These are phyloP conservation scores for Purshia tridentata DNA, from an alignment of 306 rosid species.

Conservation along the genomic window DNA sequence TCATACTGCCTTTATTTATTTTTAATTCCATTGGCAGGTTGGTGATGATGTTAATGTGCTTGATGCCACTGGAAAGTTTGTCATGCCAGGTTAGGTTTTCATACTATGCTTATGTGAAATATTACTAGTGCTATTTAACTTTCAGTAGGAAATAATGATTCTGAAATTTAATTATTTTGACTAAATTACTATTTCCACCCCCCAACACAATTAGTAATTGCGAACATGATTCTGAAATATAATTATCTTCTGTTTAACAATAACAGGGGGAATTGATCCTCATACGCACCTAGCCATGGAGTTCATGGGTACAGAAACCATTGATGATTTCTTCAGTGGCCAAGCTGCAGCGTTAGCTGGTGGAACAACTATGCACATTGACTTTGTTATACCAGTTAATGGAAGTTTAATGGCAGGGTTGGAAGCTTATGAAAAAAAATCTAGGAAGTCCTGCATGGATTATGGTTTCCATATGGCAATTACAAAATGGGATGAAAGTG, in stretches of 20 bases:
- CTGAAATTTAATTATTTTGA: no score
- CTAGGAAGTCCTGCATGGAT: conserved; percentile 84
- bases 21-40: conserved; percentile 48
- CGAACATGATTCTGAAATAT: conserved; percentile 15
- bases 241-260: conserved; percentile 26
- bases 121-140: background rate
- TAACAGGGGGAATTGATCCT: conserved; percentile 96
- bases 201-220: background rate
- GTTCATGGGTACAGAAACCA: conserved; percentile 59
- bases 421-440: conserved; percentile 75
- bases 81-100: conserved; percentile 81
- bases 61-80: conserved; percentile 91
- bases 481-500: conserved; percentile 85
- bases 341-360: conserved; percentile 99
- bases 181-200: background rate
- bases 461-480: conserved; percentile 97
- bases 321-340: conserved; percentile 88
- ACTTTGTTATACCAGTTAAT: conserved; percentile 71
- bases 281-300: conserved; percentile 79
- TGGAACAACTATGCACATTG: conserved; percentile 97
- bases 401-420: conserved; percentile 77
- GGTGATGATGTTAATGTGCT: conserved; percentile 75
- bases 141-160: no score
- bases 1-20: background rate
- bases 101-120: background rate